Evolutionary conservation across 495 filamentous ascomycete species (phyloP).

Genomic region (Hypoxylon trugodes): DNA sequence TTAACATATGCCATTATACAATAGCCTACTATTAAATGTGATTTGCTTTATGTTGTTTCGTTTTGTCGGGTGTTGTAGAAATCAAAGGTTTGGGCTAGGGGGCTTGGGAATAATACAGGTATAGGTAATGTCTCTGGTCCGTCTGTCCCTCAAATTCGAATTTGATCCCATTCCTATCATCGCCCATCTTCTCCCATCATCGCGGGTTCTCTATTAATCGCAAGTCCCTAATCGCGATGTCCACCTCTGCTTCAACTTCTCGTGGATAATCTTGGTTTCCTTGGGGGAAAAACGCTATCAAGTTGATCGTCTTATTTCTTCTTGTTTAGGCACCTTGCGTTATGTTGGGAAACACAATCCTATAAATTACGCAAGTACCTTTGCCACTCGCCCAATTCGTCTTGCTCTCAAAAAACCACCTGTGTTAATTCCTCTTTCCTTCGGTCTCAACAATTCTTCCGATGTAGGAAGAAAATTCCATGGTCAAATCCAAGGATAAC

Average conservation of each 20-base stretch:
- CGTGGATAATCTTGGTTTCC: not conserved
- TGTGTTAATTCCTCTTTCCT: not conserved
- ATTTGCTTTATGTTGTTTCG: not conserved
- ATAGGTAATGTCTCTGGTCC: no score
- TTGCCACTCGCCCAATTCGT: not conserved
- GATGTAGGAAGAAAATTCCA: not conserved
- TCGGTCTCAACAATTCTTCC: not conserved
- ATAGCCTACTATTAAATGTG: constrained; percentile 28
- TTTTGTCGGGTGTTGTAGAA: no score
- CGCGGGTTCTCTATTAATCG: no score
- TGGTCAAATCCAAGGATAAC: constrained; percentile 34
- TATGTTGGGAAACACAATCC: not conserved
- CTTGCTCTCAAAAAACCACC: not conserved
- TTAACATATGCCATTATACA: constrained; percentile 14
- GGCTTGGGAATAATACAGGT: constrained; percentile 30
- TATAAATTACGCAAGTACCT: not conserved
- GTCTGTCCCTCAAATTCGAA: no score
- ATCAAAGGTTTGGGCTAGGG: no score
- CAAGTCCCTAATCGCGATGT: not conserved
- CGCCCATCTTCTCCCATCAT: not conserved
- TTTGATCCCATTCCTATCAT: no score
- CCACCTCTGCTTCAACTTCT: not conserved
- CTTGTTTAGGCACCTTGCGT: not conserved
- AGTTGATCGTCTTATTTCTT: not conserved
- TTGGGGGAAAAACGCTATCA: not conserved